Percentiles rank a stretch among this genome's conserved stretches.
Evolutionary conservation across 306 rosid genomes (phyloP).

Genomic region (Cicer yamashitae): DNA sequence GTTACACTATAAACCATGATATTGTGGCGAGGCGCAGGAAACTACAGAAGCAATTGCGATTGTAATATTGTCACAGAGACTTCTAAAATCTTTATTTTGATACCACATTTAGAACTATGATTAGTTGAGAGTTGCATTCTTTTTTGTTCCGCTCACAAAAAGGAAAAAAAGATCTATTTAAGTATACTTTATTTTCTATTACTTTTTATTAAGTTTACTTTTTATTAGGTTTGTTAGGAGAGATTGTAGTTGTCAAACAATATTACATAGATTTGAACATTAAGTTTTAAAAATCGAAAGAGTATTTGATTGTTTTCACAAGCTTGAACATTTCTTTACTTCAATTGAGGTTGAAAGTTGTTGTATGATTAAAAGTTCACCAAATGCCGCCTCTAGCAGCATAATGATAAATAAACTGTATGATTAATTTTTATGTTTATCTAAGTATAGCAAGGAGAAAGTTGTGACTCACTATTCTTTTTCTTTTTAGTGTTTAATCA

Average conservation of each 20-base stretch:
- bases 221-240: neutral
- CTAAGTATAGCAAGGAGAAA: neutral
- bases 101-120: neutral
- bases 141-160: neutral
- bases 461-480: neutral
- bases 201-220: neutral
- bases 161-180: neutral
- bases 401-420: neutral
- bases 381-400: constrained; percentile 13
- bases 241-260: constrained; percentile 22
- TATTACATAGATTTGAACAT: neutral
- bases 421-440: neutral
- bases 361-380: neutral
- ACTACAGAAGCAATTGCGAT: too few species aligned
- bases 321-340: constrained; percentile 8
- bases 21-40: too few species aligned
- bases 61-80: too few species aligned
- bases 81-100: too few species aligned
- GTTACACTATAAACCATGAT: neutral
- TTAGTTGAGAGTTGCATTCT: constrained; percentile 3
- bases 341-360: constrained; percentile 4
- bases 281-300: neutral
- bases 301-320: neutral
- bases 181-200: neutral
- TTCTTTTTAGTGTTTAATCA: neutral